Base-by-base conservation (phyloP, 108 stramenopile species). In the Cyclotella kingstonii region DNA sequence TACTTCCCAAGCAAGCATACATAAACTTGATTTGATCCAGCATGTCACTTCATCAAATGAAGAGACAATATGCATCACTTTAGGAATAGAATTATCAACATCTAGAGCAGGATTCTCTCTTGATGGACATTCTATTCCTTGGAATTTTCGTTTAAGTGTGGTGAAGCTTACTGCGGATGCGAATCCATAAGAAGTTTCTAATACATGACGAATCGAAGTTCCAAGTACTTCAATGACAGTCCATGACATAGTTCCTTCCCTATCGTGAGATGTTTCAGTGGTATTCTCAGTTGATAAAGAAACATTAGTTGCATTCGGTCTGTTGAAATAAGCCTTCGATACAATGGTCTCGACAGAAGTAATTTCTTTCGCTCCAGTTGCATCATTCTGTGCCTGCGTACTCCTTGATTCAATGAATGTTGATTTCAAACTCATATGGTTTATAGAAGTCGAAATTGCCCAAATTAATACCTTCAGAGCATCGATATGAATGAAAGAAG, bases 211-310 rank as follows among this genome's bases (percentile, higher is more conserved):
- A 49, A 66, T 66, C 2, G 65, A 66, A 11, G 54, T 66, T 14
- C 65, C 65, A 23, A 66, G 54, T n/a, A 66, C 65, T 49, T 66
- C 65, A 23, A 66, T 47, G 5, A 45, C 29, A 10, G 54, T 49
- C 29, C 54, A 36, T 33, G 45, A 43, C 11, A 29, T 36, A 36
- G 23, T 29, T 39, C 27, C 25, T 22, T 40, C 53, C 7, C 34
- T 34, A 15, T 45, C 25, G 19, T 21, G 31, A 25, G 35, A 36
- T 21, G 19, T 7, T 8, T 48, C 12, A 8, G 42, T 46, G 1
- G n/a, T 33, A 26, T 11, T 10, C 19, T 30, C 34, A 15, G 39
- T n/a, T 29, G 63, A 28, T 17, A 4, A 9, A 31, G 6, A 22
- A 14, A 7, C 23, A 31, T 11, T 29, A 8, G 3, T 28, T n/a